Conservation (phyloP, 2,329 filamentous ascomycete species). For the Penicillium sp. region DNA sequence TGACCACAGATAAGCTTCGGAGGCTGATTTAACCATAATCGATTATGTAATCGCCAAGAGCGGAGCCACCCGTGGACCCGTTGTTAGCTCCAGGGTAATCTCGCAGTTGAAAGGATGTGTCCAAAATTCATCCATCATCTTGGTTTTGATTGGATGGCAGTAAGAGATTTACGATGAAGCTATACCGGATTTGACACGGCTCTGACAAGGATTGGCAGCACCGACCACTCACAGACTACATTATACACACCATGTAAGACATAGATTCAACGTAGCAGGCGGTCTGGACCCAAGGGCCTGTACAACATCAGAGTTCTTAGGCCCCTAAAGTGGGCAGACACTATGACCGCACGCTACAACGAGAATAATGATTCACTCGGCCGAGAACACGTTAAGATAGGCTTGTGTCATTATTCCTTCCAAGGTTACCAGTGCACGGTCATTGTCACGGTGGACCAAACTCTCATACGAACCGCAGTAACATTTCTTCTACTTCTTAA, state of each 20-base stretch:
- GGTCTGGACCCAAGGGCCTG: too few relatives aligned
- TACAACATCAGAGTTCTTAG: too few relatives aligned
- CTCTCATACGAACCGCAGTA: background rate
- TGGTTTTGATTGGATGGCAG: background rate
- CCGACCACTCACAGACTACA: too few relatives aligned
- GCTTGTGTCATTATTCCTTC: background rate
- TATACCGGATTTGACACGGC: background rate
- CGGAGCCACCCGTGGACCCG: background rate
- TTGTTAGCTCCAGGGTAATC: background rate
- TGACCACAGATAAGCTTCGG: background rate
- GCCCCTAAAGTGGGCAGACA: background rate
- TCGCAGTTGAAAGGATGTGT: conserved; percentile 5
- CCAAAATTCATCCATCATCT: background rate
- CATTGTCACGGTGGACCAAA: background rate
- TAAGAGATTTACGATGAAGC: background rate
- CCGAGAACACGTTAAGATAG: background rate
- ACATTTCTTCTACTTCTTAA: background rate
- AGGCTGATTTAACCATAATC: background rate
- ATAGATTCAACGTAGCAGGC: too few relatives aligned
- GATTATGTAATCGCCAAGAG: background rate
- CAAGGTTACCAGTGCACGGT: background rate
- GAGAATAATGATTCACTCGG: background rate
- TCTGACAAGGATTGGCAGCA: background rate
- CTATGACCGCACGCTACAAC: background rate
- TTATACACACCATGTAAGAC: too few relatives aligned